These are phyloP conservation scores for Pilatotrama ljubarskyi DNA, from an alignment of 768 basidiomycete genomes.

Conservation along the genomic window DNA sequence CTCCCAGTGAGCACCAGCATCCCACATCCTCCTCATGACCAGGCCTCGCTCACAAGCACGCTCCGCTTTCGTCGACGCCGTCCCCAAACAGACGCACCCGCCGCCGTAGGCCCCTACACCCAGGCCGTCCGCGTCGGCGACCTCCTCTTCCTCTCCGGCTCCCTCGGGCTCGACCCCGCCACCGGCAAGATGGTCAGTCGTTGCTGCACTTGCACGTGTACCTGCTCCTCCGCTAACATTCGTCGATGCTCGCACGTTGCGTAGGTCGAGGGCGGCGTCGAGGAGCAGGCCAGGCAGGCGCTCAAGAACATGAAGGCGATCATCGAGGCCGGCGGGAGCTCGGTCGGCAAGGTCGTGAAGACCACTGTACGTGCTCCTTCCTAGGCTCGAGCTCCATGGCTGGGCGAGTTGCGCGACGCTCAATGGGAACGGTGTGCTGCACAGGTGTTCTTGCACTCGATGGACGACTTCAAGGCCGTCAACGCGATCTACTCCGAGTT, in stretches of 20 bases:
- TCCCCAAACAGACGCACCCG: constrained; percentile 60
- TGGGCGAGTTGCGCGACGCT: no score
- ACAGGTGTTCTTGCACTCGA: constrained; percentile 88
- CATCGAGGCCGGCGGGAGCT: constrained; percentile 79
- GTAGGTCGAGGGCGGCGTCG: constrained; percentile 59
- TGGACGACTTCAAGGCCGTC: constrained; percentile 86
- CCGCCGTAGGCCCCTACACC: constrained; percentile 84
- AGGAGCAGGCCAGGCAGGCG: constrained; percentile 79
- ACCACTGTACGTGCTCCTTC: constrained; percentile 67
- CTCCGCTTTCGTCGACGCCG: not conserved
- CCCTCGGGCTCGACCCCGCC: constrained; percentile 77
- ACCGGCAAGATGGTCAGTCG: constrained; percentile 62
- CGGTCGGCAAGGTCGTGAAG: constrained; percentile 82
- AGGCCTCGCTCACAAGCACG: no score
- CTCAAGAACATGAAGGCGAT: constrained; percentile 85
- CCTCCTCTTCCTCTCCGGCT: constrained; percentile 88
- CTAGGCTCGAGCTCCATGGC: no score
- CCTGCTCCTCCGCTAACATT: not conserved
- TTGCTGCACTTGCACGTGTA: not conserved
- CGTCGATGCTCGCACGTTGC: not conserved
- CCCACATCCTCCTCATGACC: not conserved
- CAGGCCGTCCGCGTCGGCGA: constrained; percentile 85
- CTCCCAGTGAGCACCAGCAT: constrained; percentile 25
- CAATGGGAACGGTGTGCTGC: not conserved
- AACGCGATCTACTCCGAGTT: constrained; percentile 81